Conservation (phyloP, 768 basidiomycete genomes). For the Boletus reticuloceps region DNA sequence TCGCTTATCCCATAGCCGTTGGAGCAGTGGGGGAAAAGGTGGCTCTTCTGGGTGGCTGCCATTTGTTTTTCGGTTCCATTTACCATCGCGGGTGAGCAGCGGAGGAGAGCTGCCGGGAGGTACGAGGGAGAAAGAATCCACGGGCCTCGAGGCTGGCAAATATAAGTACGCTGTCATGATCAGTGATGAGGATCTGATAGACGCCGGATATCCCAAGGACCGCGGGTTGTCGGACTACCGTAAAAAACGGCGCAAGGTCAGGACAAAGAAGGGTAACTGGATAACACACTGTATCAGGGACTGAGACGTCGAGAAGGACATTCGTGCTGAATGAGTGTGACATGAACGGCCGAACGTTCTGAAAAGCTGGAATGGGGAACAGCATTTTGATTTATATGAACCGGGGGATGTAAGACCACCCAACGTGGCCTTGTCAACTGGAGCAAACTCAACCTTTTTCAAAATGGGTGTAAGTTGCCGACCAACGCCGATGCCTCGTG, state of each 20-base stretch:
- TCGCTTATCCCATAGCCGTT: constrained; percentile 41
- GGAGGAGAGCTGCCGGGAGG: constrained; percentile 15
- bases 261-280: no score
- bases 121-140: constrained; percentile 3
- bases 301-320: no score
- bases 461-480: background rate
- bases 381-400: constrained; percentile 3
- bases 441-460: background rate
- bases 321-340: background rate
- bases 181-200: constrained; percentile 13
- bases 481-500: constrained; percentile 25
- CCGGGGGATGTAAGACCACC: constrained; percentile 9
- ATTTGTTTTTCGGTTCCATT: constrained; percentile 1
- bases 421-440: constrained; percentile 12
- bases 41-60: constrained; percentile 11
- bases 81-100: background rate
- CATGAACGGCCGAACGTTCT: constrained; percentile 4
- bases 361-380: background rate
- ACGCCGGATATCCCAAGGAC: background rate
- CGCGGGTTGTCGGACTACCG: background rate
- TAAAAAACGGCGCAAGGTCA: background rate
- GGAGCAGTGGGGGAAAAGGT: constrained; percentile 43
- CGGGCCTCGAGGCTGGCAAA: constrained; percentile 18
- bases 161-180: constrained; percentile 5
- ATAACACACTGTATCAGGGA: no score